These are phyloP conservation scores for Xylaria longipes DNA, from an alignment of 495 filamentous ascomycete genomes.

Conservation along the genomic window DNA sequence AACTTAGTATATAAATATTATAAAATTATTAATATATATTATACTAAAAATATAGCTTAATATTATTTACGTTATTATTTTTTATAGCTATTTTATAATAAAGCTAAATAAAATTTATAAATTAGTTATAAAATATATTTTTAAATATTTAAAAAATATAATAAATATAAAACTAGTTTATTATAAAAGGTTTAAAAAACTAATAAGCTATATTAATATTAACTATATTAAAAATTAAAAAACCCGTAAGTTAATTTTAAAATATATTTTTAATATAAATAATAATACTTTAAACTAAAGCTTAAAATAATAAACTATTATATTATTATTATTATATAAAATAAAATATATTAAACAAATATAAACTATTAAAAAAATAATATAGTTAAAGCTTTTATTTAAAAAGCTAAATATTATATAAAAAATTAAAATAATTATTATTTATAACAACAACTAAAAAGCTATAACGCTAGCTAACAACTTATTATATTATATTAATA, in stretches of 20 bases:
- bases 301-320: not conserved
- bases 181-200: not conserved
- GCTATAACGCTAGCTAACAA: not conserved
- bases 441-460: not conserved
- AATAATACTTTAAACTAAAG: not conserved
- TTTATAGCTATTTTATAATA: not conserved
- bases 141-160: too few species aligned
- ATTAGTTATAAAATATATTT: too few species aligned
- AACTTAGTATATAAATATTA: not conserved
- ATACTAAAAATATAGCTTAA: too few species aligned
- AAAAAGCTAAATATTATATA: not conserved
- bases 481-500: not conserved
- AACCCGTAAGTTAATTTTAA: not conserved
- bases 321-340: not conserved
- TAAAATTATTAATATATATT: not conserved
- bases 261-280: not conserved
- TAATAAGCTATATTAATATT: not conserved
- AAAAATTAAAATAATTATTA: not conserved
- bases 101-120: too few species aligned
- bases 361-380: not conserved
- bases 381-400: not conserved
- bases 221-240: not conserved
- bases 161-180: not conserved
- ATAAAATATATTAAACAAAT: not conserved
- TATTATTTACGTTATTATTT: not conserved